phyloP scores from a whole-genome alignment of 805 yeast genomes.

The Candida anglica region DNA sequence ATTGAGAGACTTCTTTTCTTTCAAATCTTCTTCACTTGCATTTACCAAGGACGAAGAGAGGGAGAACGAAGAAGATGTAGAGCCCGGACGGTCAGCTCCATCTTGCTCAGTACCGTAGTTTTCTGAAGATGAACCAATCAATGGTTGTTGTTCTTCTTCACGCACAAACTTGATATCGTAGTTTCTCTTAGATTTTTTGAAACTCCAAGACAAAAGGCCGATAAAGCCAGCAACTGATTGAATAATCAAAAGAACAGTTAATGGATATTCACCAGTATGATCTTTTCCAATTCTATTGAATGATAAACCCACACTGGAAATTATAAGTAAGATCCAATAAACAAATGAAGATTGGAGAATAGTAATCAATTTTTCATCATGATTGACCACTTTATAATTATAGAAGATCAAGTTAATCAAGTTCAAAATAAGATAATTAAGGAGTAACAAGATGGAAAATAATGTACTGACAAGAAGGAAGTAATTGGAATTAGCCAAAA shows the following conservation, averaged over 20 bases:
- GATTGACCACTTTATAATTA: slow-evolving; percentile 28
- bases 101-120: slow-evolving; percentile 8
- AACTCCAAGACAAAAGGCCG: slow-evolving; percentile 49
- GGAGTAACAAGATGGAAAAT: slow-evolving; percentile 45
- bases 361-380: slow-evolving; percentile 42
- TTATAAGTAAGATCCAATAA: slow-evolving; percentile 54
- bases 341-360: slow-evolving; percentile 48
- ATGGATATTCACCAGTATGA: slow-evolving; percentile 51
- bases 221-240: slow-evolving; percentile 45
- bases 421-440: slow-evolving; percentile 56
- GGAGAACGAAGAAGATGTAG: slow-evolving; percentile 19
- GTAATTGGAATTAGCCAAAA: slow-evolving; percentile 37
- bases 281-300: slow-evolving; percentile 38
- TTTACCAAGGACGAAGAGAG: slow-evolving; percentile 4
- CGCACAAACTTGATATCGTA: slow-evolving; percentile 1
- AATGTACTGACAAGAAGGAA: slow-evolving; percentile 34
- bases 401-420: slow-evolving; percentile 30
- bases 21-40: slow-evolving; percentile 14
- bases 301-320: slow-evolving; percentile 43
- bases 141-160: slow-evolving; percentile 26
- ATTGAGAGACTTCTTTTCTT: slow-evolving; percentile 41
- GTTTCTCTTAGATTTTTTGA: slow-evolving; percentile 13
- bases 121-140: slow-evolving; percentile 16
- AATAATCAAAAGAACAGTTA: slow-evolving; percentile 44
- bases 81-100: slow-evolving; percentile 5